phyloP scores from a whole-genome alignment of 2,329 filamentous ascomycete genomes.

The Cadophora malorum region DNA sequence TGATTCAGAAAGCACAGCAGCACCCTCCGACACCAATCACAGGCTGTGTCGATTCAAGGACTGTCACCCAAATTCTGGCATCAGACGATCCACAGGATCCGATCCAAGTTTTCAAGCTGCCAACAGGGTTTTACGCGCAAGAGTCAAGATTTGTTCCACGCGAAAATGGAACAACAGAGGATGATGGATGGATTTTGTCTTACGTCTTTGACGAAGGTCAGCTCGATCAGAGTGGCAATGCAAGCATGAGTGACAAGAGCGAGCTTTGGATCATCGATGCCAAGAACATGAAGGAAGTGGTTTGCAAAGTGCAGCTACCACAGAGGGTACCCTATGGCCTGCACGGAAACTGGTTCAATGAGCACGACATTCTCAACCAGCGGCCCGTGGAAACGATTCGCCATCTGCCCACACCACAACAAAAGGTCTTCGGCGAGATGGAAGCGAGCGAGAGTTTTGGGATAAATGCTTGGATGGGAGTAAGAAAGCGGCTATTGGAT shows the following conservation, averaged over 20 bases:
- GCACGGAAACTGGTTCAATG: conserved; percentile 67
- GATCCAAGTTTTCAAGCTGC: conserved; percentile 67
- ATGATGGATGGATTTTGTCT: conserved; percentile 71
- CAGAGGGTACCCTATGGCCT: conserved; percentile 74
- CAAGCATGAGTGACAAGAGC: conserved; percentile 53
- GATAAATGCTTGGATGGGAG: conserved; percentile 33
- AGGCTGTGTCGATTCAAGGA: conserved; percentile 67
- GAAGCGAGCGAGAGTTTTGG: conserved; percentile 12
- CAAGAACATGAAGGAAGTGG: conserved; percentile 63
- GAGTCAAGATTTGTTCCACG: conserved; percentile 70
- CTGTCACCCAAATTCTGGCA: conserved; percentile 57
- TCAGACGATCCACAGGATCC: conserved; percentile 56
- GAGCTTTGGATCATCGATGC: conserved; percentile 76
- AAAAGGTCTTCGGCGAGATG: neutral
- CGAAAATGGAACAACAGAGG: conserved; percentile 53
- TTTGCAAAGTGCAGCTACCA: conserved; percentile 64
- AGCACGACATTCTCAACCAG: conserved; percentile 58
- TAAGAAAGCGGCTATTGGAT: conserved; percentile 33
- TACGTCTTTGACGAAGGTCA: conserved; percentile 75
- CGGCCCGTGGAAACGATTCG: conserved; percentile 38
- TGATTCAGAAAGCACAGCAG: conserved; percentile 60
- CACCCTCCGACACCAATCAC: conserved; percentile 56
- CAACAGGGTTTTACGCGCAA: conserved; percentile 66
- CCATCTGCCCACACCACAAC: conserved; percentile 28
- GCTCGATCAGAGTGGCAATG: conserved; percentile 50